Evolutionary conservation across 2,329 filamentous ascomycete species (phyloP).

Genomic region (Cercospora zeina): DNA sequence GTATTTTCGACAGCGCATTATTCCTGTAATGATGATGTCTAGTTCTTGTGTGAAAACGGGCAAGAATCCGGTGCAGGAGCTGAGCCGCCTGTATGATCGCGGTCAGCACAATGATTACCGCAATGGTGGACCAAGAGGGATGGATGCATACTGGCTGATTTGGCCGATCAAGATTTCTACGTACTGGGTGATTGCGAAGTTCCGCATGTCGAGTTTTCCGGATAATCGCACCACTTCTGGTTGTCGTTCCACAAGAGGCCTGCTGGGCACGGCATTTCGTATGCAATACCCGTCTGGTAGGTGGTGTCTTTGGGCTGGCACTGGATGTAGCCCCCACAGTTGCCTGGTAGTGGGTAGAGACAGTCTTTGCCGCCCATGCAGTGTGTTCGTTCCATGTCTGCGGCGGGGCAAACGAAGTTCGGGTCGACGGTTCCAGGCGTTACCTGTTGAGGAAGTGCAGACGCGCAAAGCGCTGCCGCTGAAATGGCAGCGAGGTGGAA

Average conservation of each 20-base stretch:
- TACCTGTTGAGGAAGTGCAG: neutral
- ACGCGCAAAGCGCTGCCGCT: neutral
- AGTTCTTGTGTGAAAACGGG: no score
- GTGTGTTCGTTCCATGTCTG: slow-evolving; percentile 13
- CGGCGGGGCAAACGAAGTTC: slow-evolving; percentile 11
- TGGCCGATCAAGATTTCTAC: no score
- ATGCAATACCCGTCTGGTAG: slow-evolving; percentile 11
- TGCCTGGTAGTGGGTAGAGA: slow-evolving; percentile 10
- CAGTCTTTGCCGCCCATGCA: slow-evolving; percentile 18
- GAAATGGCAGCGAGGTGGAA: neutral
- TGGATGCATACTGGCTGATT: neutral
- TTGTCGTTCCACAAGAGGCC: slow-evolving; percentile 17
- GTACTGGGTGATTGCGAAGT: neutral
- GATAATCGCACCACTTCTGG: slow-evolving; percentile 14
- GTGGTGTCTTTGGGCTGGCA: slow-evolving; percentile 14
- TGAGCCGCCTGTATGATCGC: neutral
- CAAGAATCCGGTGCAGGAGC: no score
- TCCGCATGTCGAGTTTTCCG: neutral
- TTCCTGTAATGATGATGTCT: no score
- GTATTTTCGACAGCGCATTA: no score
- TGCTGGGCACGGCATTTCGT: slow-evolving; percentile 13
- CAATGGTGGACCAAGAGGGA: neutral
- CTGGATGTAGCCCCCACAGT: slow-evolving; percentile 18
- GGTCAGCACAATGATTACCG: neutral
- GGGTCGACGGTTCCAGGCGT: neutral